phyloP scores from a whole-genome alignment of 1,139 yeast genomes.

The Tardiomyces blankii region DNA sequence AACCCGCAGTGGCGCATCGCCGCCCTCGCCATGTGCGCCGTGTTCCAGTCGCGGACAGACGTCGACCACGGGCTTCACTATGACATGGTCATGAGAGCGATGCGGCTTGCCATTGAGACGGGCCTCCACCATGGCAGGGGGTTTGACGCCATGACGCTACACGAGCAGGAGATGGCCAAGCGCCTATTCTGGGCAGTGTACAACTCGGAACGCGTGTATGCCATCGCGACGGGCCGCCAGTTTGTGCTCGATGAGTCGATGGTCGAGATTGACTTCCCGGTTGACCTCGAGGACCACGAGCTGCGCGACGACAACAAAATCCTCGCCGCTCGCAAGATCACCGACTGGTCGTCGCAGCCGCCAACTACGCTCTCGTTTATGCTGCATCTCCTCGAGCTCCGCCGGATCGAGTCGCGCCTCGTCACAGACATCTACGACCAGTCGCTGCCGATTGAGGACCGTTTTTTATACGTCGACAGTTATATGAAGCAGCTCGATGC shows the following conservation, averaged over 20 bases:
- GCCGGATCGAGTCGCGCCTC: conserved; percentile 45
- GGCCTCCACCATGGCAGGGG: conserved; percentile 14
- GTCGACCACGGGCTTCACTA: conserved; percentile 42
- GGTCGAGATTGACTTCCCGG: conserved; percentile 36
- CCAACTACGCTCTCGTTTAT: conserved; percentile 30
- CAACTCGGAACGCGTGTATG: conserved; percentile 42
- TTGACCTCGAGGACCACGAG: conserved; percentile 21
- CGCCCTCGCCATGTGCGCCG: conserved; percentile 36
- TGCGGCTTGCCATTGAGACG: conserved; percentile 24
- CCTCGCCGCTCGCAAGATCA: background rate
- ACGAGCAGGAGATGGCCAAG: conserved; percentile 30
- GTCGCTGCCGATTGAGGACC: conserved; percentile 12
- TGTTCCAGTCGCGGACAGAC: conserved; percentile 46
- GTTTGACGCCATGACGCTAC: conserved; percentile 12
- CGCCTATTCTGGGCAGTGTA: conserved; percentile 52
- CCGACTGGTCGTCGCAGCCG: background rate
- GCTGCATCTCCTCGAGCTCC: conserved; percentile 40
- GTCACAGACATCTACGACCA: conserved; percentile 36
- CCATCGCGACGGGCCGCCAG: conserved; percentile 45
- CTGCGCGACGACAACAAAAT: conserved; percentile 2
- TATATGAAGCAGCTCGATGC: conserved; percentile 12
- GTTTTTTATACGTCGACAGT: conserved; percentile 16
- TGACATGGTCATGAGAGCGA: conserved; percentile 39
- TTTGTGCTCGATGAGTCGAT: conserved; percentile 36
- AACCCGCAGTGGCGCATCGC: conserved; percentile 37